These are phyloP conservation scores for Boletellus ananas DNA, from an alignment of 768 basidiomycete genomes.

Conservation along the genomic window DNA sequence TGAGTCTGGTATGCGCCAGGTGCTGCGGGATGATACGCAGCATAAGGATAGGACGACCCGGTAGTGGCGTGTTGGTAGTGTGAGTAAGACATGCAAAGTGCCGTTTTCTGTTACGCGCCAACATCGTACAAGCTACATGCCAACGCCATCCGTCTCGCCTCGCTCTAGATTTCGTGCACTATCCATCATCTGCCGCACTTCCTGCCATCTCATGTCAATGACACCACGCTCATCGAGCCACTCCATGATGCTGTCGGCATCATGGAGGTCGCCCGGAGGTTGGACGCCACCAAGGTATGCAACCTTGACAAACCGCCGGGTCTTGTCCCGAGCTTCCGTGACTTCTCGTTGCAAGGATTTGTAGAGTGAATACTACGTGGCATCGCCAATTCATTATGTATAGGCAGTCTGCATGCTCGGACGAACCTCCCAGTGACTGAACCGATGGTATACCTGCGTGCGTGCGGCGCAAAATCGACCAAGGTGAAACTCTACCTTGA, in stretches of 20 bases:
- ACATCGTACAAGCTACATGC: background rate
- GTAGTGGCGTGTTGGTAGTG: constrained; percentile 38
- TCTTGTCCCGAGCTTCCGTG: constrained; percentile 44
- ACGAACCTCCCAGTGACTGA: constrained; percentile 82
- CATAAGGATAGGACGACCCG: constrained; percentile 61
- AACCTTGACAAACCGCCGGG: constrained; percentile 52
- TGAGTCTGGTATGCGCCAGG: constrained; percentile 44
- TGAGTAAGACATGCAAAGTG: constrained; percentile 30
- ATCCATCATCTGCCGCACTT: constrained; percentile 70
- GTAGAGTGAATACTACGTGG: constrained; percentile 62
- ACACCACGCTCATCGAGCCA: constrained; percentile 72
- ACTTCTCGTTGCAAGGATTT: constrained; percentile 55
- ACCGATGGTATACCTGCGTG: constrained; percentile 62
- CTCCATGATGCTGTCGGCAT: constrained; percentile 78
- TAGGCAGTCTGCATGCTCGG: background rate
- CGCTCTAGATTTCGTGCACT: constrained; percentile 63
- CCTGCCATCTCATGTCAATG: constrained; percentile 68
- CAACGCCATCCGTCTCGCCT: constrained; percentile 36
- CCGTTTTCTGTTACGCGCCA: background rate
- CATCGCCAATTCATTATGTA: constrained; percentile 6
- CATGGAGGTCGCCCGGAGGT: constrained; percentile 63
- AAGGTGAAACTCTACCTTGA: constrained; percentile 48
- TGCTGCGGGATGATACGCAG: constrained; percentile 53
- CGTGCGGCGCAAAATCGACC: constrained; percentile 80
- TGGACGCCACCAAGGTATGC: constrained; percentile 49